These are phyloP conservation scores for Hyparrhenia diplandra DNA, from an alignment of 176 grass and related monocot species.

Conservation along the genomic window DNA sequence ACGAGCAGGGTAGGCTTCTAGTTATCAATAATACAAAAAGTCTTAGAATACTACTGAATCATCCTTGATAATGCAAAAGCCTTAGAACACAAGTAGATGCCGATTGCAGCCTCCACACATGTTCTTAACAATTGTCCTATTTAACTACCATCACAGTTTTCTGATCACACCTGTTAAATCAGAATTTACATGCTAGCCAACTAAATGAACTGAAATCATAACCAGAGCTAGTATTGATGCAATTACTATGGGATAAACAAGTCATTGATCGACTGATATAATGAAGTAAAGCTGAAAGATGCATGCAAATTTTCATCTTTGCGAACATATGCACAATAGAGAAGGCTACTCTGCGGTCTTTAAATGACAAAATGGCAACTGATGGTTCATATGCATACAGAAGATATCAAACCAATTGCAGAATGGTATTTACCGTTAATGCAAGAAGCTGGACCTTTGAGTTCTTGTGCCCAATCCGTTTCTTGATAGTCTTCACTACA, in stretches of 20 bases:
- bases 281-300: constrained; percentile 7
- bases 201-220: not conserved
- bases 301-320: not conserved
- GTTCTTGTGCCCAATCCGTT: constrained; percentile 79
- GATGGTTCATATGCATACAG: not conserved
- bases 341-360: not conserved
- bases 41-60: not conserved
- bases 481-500: constrained; percentile 81
- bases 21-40: not conserved
- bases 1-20: not conserved
- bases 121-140: not conserved
- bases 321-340: not conserved
- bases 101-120: not conserved
- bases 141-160: not conserved
- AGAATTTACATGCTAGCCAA: not conserved
- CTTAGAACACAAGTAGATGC: not conserved
- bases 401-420: not conserved
- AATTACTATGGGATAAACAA: not conserved
- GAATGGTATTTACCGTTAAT: constrained; percentile 56
- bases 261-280: not conserved
- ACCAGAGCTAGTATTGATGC: not conserved
- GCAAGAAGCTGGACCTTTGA: constrained; percentile 85
- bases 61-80: not conserved
- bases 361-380: constrained; percentile 5
- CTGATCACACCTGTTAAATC: not conserved